Base-by-base conservation (phyloP, 2,329 filamentous ascomycete genomes). In the Shiraia bambusicola region DNA sequence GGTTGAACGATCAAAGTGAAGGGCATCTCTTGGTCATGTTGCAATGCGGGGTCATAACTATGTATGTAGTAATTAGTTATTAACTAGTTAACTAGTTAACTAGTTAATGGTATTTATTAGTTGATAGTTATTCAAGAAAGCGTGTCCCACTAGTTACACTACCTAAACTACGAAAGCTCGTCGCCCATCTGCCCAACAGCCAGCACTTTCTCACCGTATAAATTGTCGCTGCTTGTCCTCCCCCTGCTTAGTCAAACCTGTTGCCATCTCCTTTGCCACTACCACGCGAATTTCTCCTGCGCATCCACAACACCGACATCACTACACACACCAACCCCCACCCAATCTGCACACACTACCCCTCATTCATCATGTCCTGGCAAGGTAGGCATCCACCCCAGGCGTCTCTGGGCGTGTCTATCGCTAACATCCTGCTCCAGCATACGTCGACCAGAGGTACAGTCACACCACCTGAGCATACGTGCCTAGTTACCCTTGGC, bases 371-470 rank as follows among this genome's bases (percentile, higher is more conserved):
- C 59, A 70, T 71, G 68, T 71, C 68, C 65, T 71, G 68, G 68
- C 67, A 70, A 70, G 66, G 68, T 70, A 47, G 53, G 63, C 47
- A 54, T 44, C 43, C 30, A 41, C 38, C 49, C 42, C 45, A 37
- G 29, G 35, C 39, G 41, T 9, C 9, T 31, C 26, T 6, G n/a
- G 29, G 37, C n/a, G n/a, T 32, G 31, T 40, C 34, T 28, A 30
- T 37, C 32, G 45, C 61, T 66, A 50, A 67, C 61, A 22, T 30
- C 15, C 28, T 10, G 15, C 27, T 11, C n/a, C 43, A 71, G 68
- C 63, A 65, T 71, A 71, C 60, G 61, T 71, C 52, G 67, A 71
- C 56, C 58, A 61, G 48, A 70, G 67, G 68, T 70, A 63, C 42
- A 40, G 24, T 24, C 12, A 35, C 17, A 22, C 26, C 37, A 15